phyloP scores from a whole-genome alignment of 331 rosid species.

The Rhamnella rubrinervis region DNA sequence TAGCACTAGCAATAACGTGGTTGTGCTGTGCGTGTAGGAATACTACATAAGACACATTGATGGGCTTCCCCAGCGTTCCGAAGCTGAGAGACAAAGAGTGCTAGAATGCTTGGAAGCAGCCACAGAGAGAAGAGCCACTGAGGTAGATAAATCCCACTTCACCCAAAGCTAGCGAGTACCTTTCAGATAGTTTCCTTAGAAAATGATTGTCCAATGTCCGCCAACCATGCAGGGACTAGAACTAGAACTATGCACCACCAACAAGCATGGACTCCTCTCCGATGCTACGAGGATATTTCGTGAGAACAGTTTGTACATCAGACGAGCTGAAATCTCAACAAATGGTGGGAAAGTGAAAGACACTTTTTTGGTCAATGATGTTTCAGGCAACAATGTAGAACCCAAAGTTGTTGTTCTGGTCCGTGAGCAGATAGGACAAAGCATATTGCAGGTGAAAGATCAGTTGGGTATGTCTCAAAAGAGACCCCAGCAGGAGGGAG shows the following conservation, averaged over 20 bases:
- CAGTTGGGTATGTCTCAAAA: not conserved
- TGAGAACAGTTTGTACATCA: constrained; percentile 2
- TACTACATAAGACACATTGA: constrained; percentile 12
- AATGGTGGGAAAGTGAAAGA: not conserved
- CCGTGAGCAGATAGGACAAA: constrained; percentile 2
- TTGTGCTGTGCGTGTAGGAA: constrained; percentile 1
- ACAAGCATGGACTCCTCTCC: constrained; percentile 7
- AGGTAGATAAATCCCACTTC: not conserved
- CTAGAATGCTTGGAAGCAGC: constrained; percentile 10
- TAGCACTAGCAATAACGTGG: not conserved
- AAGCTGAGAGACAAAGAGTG: constrained; percentile 11
- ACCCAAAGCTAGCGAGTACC: not conserved
- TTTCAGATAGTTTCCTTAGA: not conserved
- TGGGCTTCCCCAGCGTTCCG: constrained; percentile 16
- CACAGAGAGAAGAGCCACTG: constrained; percentile 3
- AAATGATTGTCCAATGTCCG: not conserved
- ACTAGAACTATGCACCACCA: not conserved
- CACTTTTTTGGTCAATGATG: constrained; percentile 5
- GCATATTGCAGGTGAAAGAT: constrained; percentile 4
- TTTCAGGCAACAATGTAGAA: constrained; percentile 6
- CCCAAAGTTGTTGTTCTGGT: not conserved
- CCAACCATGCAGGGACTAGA: not conserved
- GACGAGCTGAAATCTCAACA: constrained; percentile 3
- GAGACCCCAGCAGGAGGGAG: not conserved
- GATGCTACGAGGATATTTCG: constrained; percentile 16